Conservation (phyloP, 2,329 filamentous ascomycete genomes). For the Cladosporium oxysporum region DNA sequence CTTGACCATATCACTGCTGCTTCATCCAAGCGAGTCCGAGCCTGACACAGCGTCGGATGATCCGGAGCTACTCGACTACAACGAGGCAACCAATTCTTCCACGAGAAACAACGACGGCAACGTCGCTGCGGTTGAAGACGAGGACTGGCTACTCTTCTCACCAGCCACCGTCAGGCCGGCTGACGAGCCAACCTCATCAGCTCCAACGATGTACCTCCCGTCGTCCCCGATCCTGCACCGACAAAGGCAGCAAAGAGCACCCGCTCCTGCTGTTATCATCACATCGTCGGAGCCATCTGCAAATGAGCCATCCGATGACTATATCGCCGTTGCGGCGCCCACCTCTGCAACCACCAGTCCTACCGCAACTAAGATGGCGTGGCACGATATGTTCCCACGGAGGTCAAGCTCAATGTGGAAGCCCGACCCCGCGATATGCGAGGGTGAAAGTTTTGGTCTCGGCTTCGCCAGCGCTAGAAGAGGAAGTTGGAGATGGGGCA, state of each 20-base stretch:
- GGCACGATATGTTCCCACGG: conserved; percentile 8
- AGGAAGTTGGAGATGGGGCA: conserved; percentile 4
- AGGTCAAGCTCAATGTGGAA: background rate
- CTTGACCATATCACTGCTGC: background rate
- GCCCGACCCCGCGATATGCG: background rate
- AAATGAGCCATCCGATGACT: background rate
- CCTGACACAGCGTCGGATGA: background rate
- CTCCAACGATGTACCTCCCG: background rate
- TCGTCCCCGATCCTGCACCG: conserved; percentile 16
- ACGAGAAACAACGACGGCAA: background rate
- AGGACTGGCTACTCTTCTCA: conserved; percentile 5
- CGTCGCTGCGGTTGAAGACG: background rate
- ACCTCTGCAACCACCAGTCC: background rate
- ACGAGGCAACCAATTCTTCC: background rate
- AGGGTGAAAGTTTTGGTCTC: background rate
- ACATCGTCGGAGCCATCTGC: background rate
- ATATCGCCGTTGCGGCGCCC: background rate
- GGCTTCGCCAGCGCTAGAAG: background rate
- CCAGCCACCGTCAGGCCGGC: background rate
- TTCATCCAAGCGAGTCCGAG: conserved; percentile 6
- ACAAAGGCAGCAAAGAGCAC: background rate
- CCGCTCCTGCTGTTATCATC: conserved; percentile 6
- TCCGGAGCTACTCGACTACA: background rate
- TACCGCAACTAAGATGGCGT: background rate
- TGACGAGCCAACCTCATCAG: background rate